Percentiles rank a stretch among this genome's conserved stretches.
These are phyloP conservation scores for Fragaria vesca DNA, from an alignment of 306 rosid genomes.

Conservation along the genomic window DNA sequence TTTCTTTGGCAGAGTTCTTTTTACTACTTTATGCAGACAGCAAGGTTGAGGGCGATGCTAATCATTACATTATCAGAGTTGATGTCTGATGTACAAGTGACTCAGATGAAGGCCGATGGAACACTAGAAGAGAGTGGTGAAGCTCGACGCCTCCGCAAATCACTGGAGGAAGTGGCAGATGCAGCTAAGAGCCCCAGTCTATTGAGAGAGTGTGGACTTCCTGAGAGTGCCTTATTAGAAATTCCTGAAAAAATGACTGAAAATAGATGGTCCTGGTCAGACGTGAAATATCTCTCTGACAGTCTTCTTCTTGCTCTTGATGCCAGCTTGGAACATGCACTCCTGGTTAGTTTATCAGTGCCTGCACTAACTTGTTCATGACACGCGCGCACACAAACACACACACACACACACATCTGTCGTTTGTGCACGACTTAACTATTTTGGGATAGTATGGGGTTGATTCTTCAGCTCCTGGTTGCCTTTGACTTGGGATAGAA, in stretches of 20 bases:
- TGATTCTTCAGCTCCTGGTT: background rate
- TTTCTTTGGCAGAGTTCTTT: constrained; percentile 80
- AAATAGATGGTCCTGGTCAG: constrained; percentile 92
- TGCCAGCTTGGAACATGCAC: constrained; percentile 93
- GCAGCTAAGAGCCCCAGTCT: constrained; percentile 61
- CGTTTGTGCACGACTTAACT: background rate
- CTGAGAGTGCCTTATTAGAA: constrained; percentile 60
- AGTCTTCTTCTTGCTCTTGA: constrained; percentile 94
- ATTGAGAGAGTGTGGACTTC: constrained; percentile 74
- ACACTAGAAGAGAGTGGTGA: constrained; percentile 97
- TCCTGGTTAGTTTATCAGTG: constrained; percentile 60
- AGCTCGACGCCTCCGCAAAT: constrained; percentile 81
- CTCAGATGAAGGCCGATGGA: constrained; percentile 97
- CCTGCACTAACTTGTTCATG: constrained; percentile 3
- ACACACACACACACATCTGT: background rate
- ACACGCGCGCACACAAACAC: background rate
- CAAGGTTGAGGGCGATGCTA: constrained; percentile 94
- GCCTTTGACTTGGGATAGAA: background rate
- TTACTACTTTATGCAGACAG: constrained; percentile 83
- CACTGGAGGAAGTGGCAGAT: constrained; percentile 80
- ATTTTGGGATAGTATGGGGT: background rate
- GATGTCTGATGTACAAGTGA: constrained; percentile 99
- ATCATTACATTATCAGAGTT: constrained; percentile 92
- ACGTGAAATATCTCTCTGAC: constrained; percentile 80
- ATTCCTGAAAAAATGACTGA: constrained; percentile 69